Evolutionary conservation across 1,139 yeast genomes (phyloP), one percentile per base, ranked within the genome.

Genomic region (Debaryomycetaceae sp.): DNA sequence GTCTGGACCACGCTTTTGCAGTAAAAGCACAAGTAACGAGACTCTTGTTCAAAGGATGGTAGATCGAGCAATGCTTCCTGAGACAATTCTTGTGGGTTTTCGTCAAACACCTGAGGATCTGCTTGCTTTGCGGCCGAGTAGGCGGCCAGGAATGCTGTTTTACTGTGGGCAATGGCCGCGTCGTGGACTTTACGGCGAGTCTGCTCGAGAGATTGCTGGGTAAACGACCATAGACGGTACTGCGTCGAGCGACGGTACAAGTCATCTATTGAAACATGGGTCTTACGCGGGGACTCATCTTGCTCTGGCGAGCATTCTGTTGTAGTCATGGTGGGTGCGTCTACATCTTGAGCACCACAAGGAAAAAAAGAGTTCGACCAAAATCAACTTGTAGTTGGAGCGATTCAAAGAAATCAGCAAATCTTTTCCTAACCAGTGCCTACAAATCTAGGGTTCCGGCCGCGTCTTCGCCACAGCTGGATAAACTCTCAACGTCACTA

Each of bases 191-290:
- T 45, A 8, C 43, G 43, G 33, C 83, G 61, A 23, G 59, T 51
- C 15, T 61, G 57, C 3, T 49, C 54, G n/a, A 87, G 59, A 32
- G 68, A 67, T 3, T 69, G 72, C 15, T 49, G 46, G 0, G 86
- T 75, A 49, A 71, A 86, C 1, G 96, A 86, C 98, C 98, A 90
- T 14, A 73, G 36, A 31, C 78, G 63, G 49, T 67, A 90, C 55
- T 90, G 98, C 1, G 92, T 69, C 4, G 95, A 82, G 29, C 86
- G 68, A 31, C 97, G 68, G 51, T 83, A 90, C 27, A 90, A 57
- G 38, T 87, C 97, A 51, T 90, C 97, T 39, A n/a, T n/a, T n/a
- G n/a, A n/a, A n/a, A n/a, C n/a, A n/a, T n/a, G n/a, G n/a, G n/a
- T n/a, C n/a, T n/a, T n/a, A n/a, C n/a, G n/a, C n/a, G n/a, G n/a